These are phyloP conservation scores for Pyrenopolyporus hunteri DNA, from an alignment of 495 filamentous ascomycete genomes.

Conservation along the genomic window DNA sequence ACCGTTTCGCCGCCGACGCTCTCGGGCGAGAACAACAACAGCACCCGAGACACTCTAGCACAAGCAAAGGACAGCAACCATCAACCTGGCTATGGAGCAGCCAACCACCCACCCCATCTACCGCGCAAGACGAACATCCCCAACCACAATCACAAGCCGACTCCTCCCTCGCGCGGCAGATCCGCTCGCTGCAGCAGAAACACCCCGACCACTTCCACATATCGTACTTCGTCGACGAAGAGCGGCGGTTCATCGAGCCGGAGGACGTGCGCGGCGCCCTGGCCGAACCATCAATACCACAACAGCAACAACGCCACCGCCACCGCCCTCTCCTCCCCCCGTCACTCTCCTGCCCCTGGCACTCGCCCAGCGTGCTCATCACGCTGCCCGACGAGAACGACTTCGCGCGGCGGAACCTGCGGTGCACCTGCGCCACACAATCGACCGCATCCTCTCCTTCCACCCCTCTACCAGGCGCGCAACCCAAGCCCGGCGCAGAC, in stretches of 20 bases:
- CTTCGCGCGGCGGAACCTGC: not conserved
- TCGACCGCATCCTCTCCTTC: not conserved
- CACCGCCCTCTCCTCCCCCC: conserved; percentile 1
- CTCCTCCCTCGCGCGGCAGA: conserved; percentile 61
- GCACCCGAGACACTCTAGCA: not conserved
- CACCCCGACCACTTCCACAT: conserved; percentile 63
- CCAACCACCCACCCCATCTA: not conserved
- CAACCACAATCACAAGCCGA: not conserved
- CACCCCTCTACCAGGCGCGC: conserved; percentile 13
- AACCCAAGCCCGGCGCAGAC: conserved; percentile 45
- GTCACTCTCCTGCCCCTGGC: conserved; percentile 36
- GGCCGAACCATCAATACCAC: not conserved
- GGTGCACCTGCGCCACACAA: conserved; percentile 16
- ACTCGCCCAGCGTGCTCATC: conserved; percentile 26
- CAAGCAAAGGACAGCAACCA: conserved; percentile 7
- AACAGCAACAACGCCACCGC: too few species aligned
- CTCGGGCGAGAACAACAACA: conserved; percentile 21
- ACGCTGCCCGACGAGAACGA: conserved; percentile 35
- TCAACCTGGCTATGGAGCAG: not conserved
- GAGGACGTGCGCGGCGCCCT: conserved; percentile 48
- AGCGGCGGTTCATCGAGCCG: conserved; percentile 66
- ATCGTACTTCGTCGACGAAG: conserved; percentile 81
- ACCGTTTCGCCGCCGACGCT: conserved; percentile 47
- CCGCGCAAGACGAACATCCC: conserved; percentile 15
- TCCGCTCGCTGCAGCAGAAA: conserved; percentile 63